Conservation (phyloP, 345 rosid species). For the Abelmoschus esculentus region DNA sequence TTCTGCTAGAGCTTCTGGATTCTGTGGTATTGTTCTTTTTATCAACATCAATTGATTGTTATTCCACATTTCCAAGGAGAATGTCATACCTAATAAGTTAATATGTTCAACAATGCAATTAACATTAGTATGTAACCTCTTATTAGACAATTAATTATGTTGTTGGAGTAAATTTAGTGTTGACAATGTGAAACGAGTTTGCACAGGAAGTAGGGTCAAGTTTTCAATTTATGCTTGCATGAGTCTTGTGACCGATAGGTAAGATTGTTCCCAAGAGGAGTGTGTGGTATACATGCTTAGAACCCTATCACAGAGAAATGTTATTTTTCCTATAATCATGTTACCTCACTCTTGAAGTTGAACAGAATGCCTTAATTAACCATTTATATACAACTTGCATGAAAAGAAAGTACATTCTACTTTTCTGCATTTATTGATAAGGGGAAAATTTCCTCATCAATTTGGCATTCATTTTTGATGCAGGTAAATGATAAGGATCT, state of each 20-base stretch:
- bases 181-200: neutral
- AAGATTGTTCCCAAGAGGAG: neutral
- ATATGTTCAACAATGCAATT: neutral
- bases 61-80: neutral
- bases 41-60: neutral
- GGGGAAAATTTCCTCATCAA: neutral
- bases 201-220: neutral
- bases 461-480: slow-evolving; percentile 11
- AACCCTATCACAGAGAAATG: neutral
- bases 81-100: neutral
- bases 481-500: slow-evolving; percentile 86
- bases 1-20: slow-evolving; percentile 80
- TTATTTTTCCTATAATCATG: neutral
- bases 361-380: neutral
- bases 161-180: neutral
- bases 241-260: slow-evolving; percentile 2
- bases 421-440: neutral
- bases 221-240: slow-evolving; percentile 3
- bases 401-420: neutral
- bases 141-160: neutral
- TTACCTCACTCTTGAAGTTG: neutral
- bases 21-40: slow-evolving; percentile 50
- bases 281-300: neutral
- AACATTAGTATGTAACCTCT: neutral
- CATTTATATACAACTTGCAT: neutral